These are phyloP conservation scores for Saccharomycopsis sp. DNA, from an alignment of 805 yeast genomes.

Conservation along the genomic window DNA sequence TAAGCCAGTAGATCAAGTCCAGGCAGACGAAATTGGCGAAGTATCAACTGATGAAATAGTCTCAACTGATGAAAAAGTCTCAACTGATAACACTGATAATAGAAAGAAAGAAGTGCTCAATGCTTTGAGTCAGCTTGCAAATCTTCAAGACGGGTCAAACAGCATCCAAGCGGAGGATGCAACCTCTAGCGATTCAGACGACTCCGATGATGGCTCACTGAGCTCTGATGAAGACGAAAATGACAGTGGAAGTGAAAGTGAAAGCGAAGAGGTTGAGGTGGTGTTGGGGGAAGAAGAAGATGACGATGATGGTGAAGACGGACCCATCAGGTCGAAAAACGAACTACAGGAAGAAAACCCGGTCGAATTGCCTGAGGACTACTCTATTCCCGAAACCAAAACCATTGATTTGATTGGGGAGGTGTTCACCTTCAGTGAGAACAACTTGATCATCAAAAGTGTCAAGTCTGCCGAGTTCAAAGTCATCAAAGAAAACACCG, in stretches of 20 bases:
- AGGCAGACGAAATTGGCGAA: too few relatives aligned
- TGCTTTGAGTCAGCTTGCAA: too few relatives aligned
- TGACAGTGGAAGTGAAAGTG: constrained; percentile 22
- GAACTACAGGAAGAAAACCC: constrained; percentile 65
- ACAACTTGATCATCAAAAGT: constrained; percentile 64
- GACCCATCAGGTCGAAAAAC: constrained; percentile 71
- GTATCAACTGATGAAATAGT: too few relatives aligned
- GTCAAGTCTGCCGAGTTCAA: constrained; percentile 73
- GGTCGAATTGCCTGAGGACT: constrained; percentile 58
- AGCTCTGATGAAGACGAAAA: constrained; percentile 29
- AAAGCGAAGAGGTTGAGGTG: constrained; percentile 23
- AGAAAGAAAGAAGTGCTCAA: too few relatives aligned
- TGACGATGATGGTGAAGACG: constrained; percentile 39
- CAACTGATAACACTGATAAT: too few relatives aligned
- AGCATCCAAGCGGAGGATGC: too few relatives aligned
- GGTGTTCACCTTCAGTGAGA: constrained; percentile 60
- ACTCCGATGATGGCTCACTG: constrained; percentile 13
- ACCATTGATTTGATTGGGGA: constrained; percentile 67
- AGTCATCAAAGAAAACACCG: constrained; percentile 70
- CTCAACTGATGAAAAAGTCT: too few relatives aligned
- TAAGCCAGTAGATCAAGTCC: too few relatives aligned
- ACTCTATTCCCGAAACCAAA: constrained; percentile 46
- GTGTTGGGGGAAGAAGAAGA: constrained; percentile 23
- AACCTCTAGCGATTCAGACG: constrained; percentile 12
- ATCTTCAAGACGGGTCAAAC: too few relatives aligned